Evolutionary conservation across 345 rosid genomes (phyloP).

Genomic region (Sisymbrium irio): DNA sequence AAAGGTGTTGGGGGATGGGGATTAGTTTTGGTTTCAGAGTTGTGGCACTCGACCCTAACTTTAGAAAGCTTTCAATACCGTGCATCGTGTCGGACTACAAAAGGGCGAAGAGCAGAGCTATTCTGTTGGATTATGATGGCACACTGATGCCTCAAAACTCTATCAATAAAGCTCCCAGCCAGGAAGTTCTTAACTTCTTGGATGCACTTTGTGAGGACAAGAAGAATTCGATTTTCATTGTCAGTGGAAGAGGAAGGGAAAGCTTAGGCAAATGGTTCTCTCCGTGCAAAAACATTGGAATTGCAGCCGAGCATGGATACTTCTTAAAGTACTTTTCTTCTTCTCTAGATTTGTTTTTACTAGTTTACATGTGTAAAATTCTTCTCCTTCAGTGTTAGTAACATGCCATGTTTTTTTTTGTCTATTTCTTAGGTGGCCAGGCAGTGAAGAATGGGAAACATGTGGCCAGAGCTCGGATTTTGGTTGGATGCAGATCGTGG

Average conservation of each 20-base stretch:
- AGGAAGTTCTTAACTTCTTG: constrained; percentile 37
- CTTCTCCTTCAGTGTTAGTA: background rate
- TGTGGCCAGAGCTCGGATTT: constrained; percentile 42
- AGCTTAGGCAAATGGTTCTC: constrained; percentile 41
- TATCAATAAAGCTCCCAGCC: constrained; percentile 41
- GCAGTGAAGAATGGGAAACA: constrained; percentile 40
- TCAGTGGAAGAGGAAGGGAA: constrained; percentile 44
- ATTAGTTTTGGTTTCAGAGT: constrained; percentile 43
- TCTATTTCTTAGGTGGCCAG: constrained; percentile 32
- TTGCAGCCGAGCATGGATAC: constrained; percentile 44
- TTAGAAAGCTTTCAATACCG: constrained; percentile 42
- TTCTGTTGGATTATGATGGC: constrained; percentile 41
- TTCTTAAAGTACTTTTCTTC: constrained; percentile 30
- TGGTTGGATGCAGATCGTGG: constrained; percentile 46
- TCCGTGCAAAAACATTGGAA: constrained; percentile 37
- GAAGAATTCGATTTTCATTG: constrained; percentile 35
- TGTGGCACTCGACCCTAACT: constrained; percentile 41
- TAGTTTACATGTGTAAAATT: background rate
- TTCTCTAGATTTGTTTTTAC: background rate
- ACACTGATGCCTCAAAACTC: constrained; percentile 43
- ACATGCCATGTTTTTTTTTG: background rate
- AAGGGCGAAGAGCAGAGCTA: constrained; percentile 40
- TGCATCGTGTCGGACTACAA: constrained; percentile 44
- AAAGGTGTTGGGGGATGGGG: constrained; percentile 44
- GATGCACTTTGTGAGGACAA: constrained; percentile 36